Evolutionary conservation across 352 stramenopile species (phyloP).

Genomic region (Phytopythium sindhum): DNA sequence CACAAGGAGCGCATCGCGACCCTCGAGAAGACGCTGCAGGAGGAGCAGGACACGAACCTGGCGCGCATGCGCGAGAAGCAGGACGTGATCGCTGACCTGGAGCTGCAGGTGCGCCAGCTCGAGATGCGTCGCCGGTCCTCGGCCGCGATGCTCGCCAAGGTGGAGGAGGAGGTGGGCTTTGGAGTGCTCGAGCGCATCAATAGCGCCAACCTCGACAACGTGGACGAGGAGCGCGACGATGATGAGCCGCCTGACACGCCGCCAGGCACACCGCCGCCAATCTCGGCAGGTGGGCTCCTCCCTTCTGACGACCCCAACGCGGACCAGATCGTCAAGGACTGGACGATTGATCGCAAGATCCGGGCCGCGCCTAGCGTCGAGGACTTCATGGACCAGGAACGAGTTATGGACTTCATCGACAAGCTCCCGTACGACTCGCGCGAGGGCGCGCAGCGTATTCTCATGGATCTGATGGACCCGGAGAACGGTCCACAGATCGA

Average conservation of each 20-base stretch:
- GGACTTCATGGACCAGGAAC: slow-evolving; percentile 35
- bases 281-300: slow-evolving; percentile 49
- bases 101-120: slow-evolving; percentile 62
- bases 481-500: slow-evolving; percentile 35
- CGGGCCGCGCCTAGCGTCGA: slow-evolving; percentile 34
- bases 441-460: slow-evolving; percentile 61
- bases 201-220: slow-evolving; percentile 14
- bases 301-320: slow-evolving; percentile 45
- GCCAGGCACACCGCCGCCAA: slow-evolving; percentile 69
- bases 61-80: slow-evolving; percentile 67
- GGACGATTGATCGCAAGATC: slow-evolving; percentile 62
- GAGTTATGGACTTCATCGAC: slow-evolving; percentile 44
- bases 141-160: slow-evolving; percentile 34
- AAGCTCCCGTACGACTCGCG: slow-evolving; percentile 68
- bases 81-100: slow-evolving; percentile 56
- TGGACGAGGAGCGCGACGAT: slow-evolving; percentile 18
- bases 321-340: slow-evolving; percentile 65
- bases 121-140: slow-evolving; percentile 50
- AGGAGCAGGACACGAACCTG: slow-evolving; percentile 68
- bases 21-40: slow-evolving; percentile 51
- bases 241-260: slow-evolving; percentile 62
- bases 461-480: slow-evolving; percentile 46
- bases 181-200: slow-evolving; percentile 36
- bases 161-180: slow-evolving; percentile 46
- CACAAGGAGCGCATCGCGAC: slow-evolving; percentile 62